These are phyloP conservation scores for Camellia lanceoleosa DNA, from an alignment of 148 eudicot species.

Conservation along the genomic window DNA sequence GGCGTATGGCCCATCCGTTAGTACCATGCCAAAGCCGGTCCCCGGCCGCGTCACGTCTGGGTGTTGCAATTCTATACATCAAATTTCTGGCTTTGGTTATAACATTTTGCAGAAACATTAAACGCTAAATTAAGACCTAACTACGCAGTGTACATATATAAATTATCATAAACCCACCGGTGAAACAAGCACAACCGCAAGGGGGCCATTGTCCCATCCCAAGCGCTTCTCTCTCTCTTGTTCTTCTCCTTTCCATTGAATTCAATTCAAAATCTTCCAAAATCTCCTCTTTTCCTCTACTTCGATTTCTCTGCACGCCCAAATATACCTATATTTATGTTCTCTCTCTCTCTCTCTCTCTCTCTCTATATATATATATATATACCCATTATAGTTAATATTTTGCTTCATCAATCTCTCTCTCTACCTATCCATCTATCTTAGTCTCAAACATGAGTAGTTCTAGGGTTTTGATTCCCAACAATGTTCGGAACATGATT, in stretches of 20 bases:
- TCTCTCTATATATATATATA: not conserved
- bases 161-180: too few relatives aligned
- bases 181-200: too few relatives aligned
- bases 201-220: too few relatives aligned
- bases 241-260: not conserved
- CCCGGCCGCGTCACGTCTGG: too few relatives aligned
- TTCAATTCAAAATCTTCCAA: not conserved
- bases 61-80: too few relatives aligned
- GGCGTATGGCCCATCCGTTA: too few relatives aligned
- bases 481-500: slow-evolving; percentile 28
- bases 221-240: not conserved
- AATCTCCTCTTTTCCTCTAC: not conserved
- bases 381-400: not conserved
- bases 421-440: not conserved
- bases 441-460: slow-evolving; percentile 26
- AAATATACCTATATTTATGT: too few relatives aligned
- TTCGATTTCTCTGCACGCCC: not conserved
- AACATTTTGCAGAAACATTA: too few relatives aligned
- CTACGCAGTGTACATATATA: too few relatives aligned
- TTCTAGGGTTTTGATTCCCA: slow-evolving; percentile 37
- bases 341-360: not conserved
- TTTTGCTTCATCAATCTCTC: slow-evolving; percentile 7
- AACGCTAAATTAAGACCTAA: too few relatives aligned
- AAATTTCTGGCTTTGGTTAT: too few relatives aligned
- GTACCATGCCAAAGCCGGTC: too few relatives aligned